Base-by-base conservation (phyloP, 495 filamentous ascomycete species). In the Parathielavia appendiculata region DNA sequence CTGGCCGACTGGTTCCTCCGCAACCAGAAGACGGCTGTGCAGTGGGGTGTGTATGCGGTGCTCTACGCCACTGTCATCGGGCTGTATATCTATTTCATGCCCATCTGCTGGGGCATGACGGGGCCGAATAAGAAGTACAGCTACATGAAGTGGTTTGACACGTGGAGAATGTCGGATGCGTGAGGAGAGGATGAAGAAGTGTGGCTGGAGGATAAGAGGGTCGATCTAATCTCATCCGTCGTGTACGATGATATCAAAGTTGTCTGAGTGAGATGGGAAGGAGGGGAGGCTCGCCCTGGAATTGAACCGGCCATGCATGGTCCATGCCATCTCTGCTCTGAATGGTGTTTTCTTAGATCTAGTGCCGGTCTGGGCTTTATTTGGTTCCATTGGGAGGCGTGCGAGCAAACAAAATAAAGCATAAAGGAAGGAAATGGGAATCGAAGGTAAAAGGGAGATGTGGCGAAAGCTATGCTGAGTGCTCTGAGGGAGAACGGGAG, bases 91-190 rank as follows among this genome's bases (percentile, higher is more conserved):
- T 78, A 89, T 63, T 98, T 98, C 75, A 85, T 90, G 56, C 90
- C 87, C n/a, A 95, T 98, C 66, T 92, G 89, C 67, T 98, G 95
- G 75, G 93, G 93, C 41, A 98, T 98, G 89, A 85, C 85, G 51
- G 93, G 93, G 12, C 73, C 80, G 40, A 88, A 88, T 71, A 81
- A 83, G 70, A 79, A 97, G 71, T 97, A 90, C 83, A 81, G 76
- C 64, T 90, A 98, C 76, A 75, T 98, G 76, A 96, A 90, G 76
- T 98, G 93, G 93, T 85, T 95, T 58, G 75, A 78, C 59, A 76
- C 68, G 46, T 87, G 84, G 85, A 76, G 81, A 57, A 83, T 88
- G 60, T 78, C 83, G 54, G 83, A 88, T 58, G 54, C 68, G 81
- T 76, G 68, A 61, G 7, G 7, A 8, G 14, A n/a, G 35, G 16